phyloP scores from a whole-genome alignment of 2,329 filamentous ascomycete species.

The Geoglossum cookeanum region DNA sequence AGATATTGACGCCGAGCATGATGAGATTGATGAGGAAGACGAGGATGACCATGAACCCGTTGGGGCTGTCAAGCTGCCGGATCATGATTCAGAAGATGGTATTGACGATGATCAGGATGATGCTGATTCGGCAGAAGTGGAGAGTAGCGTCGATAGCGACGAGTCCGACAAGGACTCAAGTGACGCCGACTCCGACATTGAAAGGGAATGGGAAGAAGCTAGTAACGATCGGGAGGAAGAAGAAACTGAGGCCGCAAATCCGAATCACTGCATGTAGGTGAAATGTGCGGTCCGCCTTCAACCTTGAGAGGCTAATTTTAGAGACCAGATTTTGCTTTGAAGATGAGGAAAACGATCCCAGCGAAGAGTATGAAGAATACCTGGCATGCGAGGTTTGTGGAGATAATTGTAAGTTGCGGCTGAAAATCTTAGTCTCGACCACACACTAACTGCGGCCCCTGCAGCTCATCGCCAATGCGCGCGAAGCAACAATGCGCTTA shows the following conservation, averaged over 20 bases:
- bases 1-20: slow-evolving; percentile 12
- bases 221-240: slow-evolving; percentile 36
- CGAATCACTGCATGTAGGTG: slow-evolving; percentile 46
- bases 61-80: slow-evolving; percentile 20
- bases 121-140: slow-evolving; percentile 19
- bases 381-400: slow-evolving; percentile 60
- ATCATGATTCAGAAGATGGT: slow-evolving; percentile 13
- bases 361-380: slow-evolving; percentile 62
- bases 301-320: neutral
- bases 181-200: slow-evolving; percentile 34
- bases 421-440: slow-evolving; percentile 16
- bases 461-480: slow-evolving; percentile 85
- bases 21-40: slow-evolving; percentile 18
- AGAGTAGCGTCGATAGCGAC: slow-evolving; percentile 25
- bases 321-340: slow-evolving; percentile 54
- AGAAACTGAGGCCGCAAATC: slow-evolving; percentile 32
- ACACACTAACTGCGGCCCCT: slow-evolving; percentile 27
- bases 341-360: slow-evolving; percentile 66
- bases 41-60: slow-evolving; percentile 21
- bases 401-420: slow-evolving; percentile 55
- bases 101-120: slow-evolving; percentile 24
- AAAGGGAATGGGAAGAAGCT: slow-evolving; percentile 32
- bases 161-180: slow-evolving; percentile 29
- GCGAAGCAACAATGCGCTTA: slow-evolving; percentile 45
- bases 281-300: neutral